Percentiles rank a stretch among this genome's conserved stretches.
These are phyloP conservation scores for Populus hybrid DNA, from an alignment of 441 rosid species.

Conservation along the genomic window DNA sequence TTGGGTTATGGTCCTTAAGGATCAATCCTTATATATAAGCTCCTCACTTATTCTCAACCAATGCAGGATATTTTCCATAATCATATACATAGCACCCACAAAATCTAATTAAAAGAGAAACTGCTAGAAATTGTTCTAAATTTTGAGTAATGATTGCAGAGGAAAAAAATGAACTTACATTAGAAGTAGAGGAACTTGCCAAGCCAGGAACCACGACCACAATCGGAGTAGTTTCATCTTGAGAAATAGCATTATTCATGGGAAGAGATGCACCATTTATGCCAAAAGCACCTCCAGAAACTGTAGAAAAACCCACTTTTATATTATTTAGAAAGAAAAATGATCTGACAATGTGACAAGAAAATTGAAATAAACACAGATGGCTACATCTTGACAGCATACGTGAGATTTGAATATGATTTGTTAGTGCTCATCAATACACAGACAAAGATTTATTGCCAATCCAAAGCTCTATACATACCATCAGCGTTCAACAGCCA, in stretches of 20 bases:
- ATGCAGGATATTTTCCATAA: no score
- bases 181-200: slow-evolving; percentile 76
- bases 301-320: slow-evolving; percentile 29
- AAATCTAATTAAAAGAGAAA: not conserved
- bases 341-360: not conserved
- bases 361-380: not conserved
- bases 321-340: slow-evolving; percentile 3
- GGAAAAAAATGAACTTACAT: slow-evolving; percentile 42
- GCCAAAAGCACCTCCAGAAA: slow-evolving; percentile 26
- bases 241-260: slow-evolving; percentile 27
- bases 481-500: slow-evolving; percentile 67
- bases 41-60: not conserved
- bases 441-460: no score
- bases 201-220: slow-evolving; percentile 75
- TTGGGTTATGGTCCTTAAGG: not conserved
- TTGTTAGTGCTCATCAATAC: not conserved
- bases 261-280: not conserved
- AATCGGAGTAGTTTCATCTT: slow-evolving; percentile 60
- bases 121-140: not conserved
- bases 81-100: not conserved
- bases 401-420: not conserved
- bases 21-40: not conserved
- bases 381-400: not conserved
- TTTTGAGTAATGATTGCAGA: not conserved
- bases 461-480: slow-evolving; percentile 14